A percentile compares a stretch with the other conserved stretches of the same genome.
phyloP scores from a whole-genome alignment of 1,284 basidiomycete species.

The Irpex lacteus region DNA sequence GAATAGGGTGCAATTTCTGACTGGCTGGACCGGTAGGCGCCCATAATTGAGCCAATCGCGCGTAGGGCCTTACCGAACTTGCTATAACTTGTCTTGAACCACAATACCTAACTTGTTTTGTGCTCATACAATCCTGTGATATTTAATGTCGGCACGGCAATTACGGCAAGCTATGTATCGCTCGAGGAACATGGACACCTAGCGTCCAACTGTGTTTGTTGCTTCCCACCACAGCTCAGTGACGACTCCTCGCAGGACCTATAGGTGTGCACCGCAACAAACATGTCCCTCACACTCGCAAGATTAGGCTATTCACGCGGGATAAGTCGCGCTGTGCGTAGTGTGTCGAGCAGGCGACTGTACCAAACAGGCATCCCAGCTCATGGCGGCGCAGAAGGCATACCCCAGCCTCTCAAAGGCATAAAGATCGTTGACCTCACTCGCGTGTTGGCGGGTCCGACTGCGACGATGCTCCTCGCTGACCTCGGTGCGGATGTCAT shows the following conservation, averaged over 20 bases:
- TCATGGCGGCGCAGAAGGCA: conserved; percentile 35
- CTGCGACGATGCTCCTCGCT: conserved; percentile 85
- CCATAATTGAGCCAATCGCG: no score
- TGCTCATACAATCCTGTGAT: background rate
- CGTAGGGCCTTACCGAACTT: background rate
- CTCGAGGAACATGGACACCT: no score
- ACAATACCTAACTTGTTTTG: background rate
- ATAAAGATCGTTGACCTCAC: conserved; percentile 85
- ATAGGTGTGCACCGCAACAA: background rate
- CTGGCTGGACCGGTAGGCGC: no score
- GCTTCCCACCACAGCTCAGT: background rate
- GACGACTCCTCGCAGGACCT: no score
- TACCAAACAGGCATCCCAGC: conserved; percentile 8
- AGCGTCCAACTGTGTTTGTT: no score
- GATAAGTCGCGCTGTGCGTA: background rate
- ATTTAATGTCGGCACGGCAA: background rate
- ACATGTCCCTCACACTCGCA: background rate
- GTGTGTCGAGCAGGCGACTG: background rate
- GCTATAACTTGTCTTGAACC: background rate
- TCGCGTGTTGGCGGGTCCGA: conserved; percentile 87
- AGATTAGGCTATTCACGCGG: background rate
- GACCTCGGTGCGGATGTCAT: conserved; percentile 91
- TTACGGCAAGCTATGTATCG: no score
- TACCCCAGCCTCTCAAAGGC: conserved; percentile 76
- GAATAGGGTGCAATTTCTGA: no score